Evolutionary conservation across 768 basidiomycete genomes (phyloP), one percentile per base, ranked within the genome.

Genomic region (Boletus rubroflammeus): DNA sequence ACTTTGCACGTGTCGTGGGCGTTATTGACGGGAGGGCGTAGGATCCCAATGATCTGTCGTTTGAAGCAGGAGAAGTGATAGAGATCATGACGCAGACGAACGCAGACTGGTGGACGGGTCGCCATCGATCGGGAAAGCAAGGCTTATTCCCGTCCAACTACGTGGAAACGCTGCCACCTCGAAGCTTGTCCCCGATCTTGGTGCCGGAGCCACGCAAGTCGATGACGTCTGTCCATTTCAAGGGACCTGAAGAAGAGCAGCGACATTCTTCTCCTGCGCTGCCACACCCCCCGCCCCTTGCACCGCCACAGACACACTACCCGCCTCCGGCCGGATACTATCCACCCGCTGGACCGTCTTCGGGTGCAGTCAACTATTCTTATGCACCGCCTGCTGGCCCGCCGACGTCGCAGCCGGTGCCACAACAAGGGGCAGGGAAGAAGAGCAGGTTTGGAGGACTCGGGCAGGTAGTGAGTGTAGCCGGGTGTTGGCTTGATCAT

Each of bases 61-160:
- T 96, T 74, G 70, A 71, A 19, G 72, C 78, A 0, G 93, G 91
- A 5, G 93, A 94, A 53, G 73, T 85, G 35, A 83, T 96, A 54
- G 88, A 91, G 55, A 79, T 96, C 55, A 71, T 90, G 44, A 80
- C 86, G 55, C 90, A 94, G 67, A 88, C 83, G n/a, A 92, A 93
- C 57, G 74, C 78, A 1, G 93, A 94, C 66, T 94, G 93, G 93
- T 96, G 91, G 91, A 86, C 79, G 32, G 92, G 93, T n/a, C 75
- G 76, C 56, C 64, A 79, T 59, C 61, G 60, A 39, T 76, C 84
- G 28, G 85, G 84, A 23, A 78, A 73, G 50, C 78, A 85, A 44
- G 92, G 88, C 3, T 71, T 93, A 41, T 90, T 95, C 77, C 93
- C 92, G 0, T 79, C 86, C 21, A 80, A 79, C 60, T 87, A 90